A percentile compares a stretch with the other conserved stretches of the same genome.
Conservation (phyloP, 2,329 filamentous ascomycete genomes). For the Cadophora malorum region DNA sequence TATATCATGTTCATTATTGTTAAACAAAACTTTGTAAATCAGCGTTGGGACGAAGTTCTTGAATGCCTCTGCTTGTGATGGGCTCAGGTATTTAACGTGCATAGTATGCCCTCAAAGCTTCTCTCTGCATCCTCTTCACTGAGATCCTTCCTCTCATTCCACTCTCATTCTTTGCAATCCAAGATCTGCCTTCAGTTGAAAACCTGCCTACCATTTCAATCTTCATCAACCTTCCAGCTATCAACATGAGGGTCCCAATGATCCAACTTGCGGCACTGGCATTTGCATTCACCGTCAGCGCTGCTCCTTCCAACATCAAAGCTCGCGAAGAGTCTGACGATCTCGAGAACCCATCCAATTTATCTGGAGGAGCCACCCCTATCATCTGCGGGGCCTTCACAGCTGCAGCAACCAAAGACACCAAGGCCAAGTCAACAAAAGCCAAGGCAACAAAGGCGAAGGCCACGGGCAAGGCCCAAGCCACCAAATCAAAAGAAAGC, state of each 20-base stretch:
- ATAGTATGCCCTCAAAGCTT: neutral
- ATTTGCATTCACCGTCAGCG: neutral
- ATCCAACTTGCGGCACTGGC: conserved; percentile 5
- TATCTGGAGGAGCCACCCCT: neutral
- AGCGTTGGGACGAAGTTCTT: neutral
- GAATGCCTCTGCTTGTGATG: neutral
- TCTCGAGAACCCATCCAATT: neutral
- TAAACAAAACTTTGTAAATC: neutral
- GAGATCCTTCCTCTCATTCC: neutral
- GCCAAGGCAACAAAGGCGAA: neutral
- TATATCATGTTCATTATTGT: neutral
- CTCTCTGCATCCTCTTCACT: neutral
- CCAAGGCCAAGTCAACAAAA: neutral
- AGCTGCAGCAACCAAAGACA: neutral
- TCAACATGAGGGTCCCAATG: neutral
- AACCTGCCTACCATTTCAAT: neutral
- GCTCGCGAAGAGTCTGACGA: neutral
- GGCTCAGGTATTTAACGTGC: neutral
- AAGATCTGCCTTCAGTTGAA: neutral
- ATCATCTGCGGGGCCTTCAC: neutral
- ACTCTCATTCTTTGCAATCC: neutral
- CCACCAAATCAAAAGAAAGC: neutral
- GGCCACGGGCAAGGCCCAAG: neutral
- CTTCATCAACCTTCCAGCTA: neutral
- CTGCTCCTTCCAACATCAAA: conserved; percentile 11